Conservation (phyloP, 2,329 filamentous ascomycete species). For the Monosporascus sp. region DNA sequence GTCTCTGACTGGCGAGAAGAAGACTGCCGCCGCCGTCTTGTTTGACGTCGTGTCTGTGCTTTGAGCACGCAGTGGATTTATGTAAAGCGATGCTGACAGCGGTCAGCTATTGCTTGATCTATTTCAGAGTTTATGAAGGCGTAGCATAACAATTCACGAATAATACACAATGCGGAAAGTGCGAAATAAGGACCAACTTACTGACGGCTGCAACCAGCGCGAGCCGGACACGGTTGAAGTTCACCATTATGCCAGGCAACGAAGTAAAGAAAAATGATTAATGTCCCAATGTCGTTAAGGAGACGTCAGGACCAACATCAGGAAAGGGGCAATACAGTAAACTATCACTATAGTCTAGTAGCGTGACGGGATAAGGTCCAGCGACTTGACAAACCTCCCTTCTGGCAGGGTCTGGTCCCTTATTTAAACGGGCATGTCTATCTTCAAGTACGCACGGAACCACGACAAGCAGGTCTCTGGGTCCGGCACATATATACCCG, state of each 20-base stretch:
- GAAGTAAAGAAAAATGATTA: background rate
- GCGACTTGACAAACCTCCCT: background rate
- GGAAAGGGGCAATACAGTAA: background rate
- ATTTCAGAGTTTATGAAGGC: no score
- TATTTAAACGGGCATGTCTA: background rate
- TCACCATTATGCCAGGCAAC: background rate
- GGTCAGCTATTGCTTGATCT: no score
- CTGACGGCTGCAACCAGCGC: background rate
- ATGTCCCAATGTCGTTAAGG: background rate
- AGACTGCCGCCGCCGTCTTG: constrained; percentile 18
- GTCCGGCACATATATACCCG: no score
- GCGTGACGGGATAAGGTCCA: background rate
- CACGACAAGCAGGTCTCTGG: no score
- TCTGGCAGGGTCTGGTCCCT: background rate
- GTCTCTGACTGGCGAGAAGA: constrained; percentile 21
- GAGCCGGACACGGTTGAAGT: background rate
- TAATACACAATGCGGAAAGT: no score
- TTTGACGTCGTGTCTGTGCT: constrained; percentile 7
- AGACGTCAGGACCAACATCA: background rate
- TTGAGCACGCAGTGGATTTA: constrained; percentile 10
- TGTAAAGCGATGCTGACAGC: constrained; percentile 1
- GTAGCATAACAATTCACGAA: background rate
- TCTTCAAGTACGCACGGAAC: background rate
- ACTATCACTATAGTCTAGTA: background rate
- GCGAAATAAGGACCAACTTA: background rate